Evolutionary conservation across 176 grass and related monocot genomes (phyloP).

Genomic region (Lolium rigidum): DNA sequence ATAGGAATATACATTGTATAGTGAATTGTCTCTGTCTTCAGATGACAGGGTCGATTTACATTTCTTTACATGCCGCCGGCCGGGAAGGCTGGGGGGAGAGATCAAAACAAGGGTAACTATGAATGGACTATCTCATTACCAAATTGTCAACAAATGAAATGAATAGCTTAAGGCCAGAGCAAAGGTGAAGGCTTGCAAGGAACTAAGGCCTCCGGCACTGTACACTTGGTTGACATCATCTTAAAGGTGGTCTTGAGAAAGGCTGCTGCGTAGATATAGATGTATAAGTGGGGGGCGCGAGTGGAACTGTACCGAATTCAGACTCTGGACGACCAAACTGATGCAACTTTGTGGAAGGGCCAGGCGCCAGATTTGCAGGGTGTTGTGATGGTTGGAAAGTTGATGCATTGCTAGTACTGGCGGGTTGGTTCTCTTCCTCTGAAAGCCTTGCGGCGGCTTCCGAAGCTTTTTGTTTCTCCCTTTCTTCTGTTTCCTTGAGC

Average conservation of each 20-base stretch:
- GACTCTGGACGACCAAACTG: conserved; percentile 33
- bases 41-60: conserved; percentile 34
- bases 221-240: conserved; percentile 42
- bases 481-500: conserved; percentile 98
- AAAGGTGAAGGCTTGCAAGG: background rate
- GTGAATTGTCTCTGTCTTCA: background rate
- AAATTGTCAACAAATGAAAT: conserved; percentile 55
- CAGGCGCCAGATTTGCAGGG: conserved; percentile 33
- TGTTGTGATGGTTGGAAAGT: conserved; percentile 23
- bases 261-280: background rate
- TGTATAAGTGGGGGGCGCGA: conserved; percentile 34
- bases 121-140: conserved; percentile 39
- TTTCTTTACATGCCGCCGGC: conserved; percentile 28
- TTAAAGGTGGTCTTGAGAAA: conserved; percentile 38
- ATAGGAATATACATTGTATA: background rate
- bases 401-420: conserved; percentile 18
- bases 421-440: conserved; percentile 31
- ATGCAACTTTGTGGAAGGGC: conserved; percentile 41
- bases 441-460: conserved; percentile 42
- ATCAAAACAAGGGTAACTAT: background rate
- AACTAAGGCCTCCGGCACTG: conserved; percentile 25
- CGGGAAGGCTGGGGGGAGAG: background rate
- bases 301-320: conserved; percentile 56
- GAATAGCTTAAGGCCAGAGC: conserved; percentile 39
- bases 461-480: conserved; percentile 77